phyloP scores from a whole-genome alignment of 2,329 filamentous ascomycete species.

The Xenoacremonium recifei region DNA sequence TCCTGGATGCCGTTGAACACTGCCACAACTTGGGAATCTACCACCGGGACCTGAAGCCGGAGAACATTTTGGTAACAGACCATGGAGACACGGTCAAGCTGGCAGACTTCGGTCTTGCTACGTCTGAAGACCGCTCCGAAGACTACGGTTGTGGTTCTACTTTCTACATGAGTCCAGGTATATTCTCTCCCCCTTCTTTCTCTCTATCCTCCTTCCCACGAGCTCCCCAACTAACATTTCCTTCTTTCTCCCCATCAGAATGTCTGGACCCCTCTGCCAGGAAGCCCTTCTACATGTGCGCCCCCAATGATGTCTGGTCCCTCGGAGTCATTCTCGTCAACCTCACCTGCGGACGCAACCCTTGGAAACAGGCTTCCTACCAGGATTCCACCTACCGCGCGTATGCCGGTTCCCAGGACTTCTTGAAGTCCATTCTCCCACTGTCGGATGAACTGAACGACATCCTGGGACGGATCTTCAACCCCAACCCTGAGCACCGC shows the following conservation, averaged over 20 bases:
- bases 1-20: conserved; percentile 92
- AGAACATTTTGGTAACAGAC: conserved; percentile 94
- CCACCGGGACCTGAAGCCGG: conserved; percentile 95
- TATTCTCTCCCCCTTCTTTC: conserved; percentile 28
- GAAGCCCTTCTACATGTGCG: conserved; percentile 81
- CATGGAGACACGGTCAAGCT: conserved; percentile 88
- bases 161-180: conserved; percentile 99
- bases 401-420: conserved; percentile 80
- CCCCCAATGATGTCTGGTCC: conserved; percentile 96
- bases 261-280: conserved; percentile 76
- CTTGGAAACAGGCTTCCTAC: conserved; percentile 93
- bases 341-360: conserved; percentile 95
- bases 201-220: conserved; percentile 8
- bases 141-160: conserved; percentile 98
- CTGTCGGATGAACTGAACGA: conserved; percentile 85
- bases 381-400: conserved; percentile 95
- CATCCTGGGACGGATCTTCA: conserved; percentile 85
- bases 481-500: conserved; percentile 77
- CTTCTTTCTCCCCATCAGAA: conserved; percentile 56
- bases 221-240: conserved; percentile 23
- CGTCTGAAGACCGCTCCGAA: conserved; percentile 76
- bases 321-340: conserved; percentile 98
- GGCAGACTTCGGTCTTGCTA: conserved; percentile 95
- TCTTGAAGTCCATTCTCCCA: conserved; percentile 89
- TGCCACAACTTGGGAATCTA: conserved; percentile 94